phyloP scores from a whole-genome alignment of 228 moss, liverwort and hornwort species.

The Sphagnum fallax region DNA sequence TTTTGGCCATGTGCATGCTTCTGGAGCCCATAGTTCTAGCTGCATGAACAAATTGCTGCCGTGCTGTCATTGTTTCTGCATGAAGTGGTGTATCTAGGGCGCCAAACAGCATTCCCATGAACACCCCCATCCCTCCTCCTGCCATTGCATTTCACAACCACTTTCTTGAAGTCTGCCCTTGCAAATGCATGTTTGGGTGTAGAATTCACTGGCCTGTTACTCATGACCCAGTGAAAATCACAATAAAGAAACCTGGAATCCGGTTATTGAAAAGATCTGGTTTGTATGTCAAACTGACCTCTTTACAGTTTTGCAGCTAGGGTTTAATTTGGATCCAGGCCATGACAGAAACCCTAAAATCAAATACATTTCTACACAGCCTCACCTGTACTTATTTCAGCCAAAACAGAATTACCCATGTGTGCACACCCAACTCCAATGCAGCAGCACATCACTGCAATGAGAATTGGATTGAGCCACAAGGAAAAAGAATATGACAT shows the following conservation, averaged over 20 bases:
- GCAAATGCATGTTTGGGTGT: neutral
- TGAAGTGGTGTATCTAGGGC: constrained; percentile 84
- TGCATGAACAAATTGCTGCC: constrained; percentile 69
- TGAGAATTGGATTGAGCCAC: too few relatives aligned
- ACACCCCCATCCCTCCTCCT: constrained; percentile 96
- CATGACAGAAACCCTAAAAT: neutral
- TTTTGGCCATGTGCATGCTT: constrained; percentile 80
- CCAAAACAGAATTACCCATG: too few relatives aligned
- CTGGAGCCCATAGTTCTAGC: constrained; percentile 82
- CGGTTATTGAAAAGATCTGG: neutral
- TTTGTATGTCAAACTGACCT: too few relatives aligned
- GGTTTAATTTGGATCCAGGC: too few relatives aligned
- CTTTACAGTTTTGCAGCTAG: too few relatives aligned
- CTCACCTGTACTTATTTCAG: neutral
- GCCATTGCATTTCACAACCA: neutral
- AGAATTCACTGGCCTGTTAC: neutral
- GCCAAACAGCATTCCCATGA: constrained; percentile 97
- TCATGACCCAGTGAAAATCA: neutral
- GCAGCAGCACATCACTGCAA: too few relatives aligned
- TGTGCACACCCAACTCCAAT: too few relatives aligned
- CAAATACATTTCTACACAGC: neutral
- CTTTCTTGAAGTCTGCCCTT: neutral
- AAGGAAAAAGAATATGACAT: too few relatives aligned
- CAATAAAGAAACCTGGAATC: neutral
- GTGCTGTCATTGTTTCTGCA: constrained; percentile 86